Evolutionary conservation across 371 early-diverging fungal genomes (phyloP).

Genomic region (Mortierella sp.): DNA sequence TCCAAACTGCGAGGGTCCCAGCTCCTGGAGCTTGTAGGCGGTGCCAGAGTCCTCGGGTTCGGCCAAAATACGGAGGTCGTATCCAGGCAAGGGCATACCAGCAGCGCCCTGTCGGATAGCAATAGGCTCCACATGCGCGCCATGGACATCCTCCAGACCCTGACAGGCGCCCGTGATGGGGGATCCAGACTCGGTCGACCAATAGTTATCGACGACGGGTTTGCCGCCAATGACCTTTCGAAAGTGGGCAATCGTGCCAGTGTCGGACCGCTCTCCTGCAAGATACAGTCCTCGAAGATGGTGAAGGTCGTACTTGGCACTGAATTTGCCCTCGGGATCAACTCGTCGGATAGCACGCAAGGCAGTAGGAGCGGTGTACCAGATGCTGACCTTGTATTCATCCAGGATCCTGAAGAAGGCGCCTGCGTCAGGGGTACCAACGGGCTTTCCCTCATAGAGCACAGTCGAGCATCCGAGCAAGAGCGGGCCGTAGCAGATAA

Average conservation of each 20-base stretch:
- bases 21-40: conserved; percentile 47
- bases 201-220: conserved; percentile 88
- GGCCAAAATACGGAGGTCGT: conserved; percentile 73
- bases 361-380: conserved; percentile 96
- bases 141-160: conserved; percentile 62
- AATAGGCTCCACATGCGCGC: conserved; percentile 43
- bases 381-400: conserved; percentile 82
- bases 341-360: conserved; percentile 88
- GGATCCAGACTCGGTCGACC: conserved; percentile 95
- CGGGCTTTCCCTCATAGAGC: conserved; percentile 92
- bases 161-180: conserved; percentile 83
- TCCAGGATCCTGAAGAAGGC: conserved; percentile 85
- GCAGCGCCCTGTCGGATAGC: conserved; percentile 56
- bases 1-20: conserved; percentile 72
- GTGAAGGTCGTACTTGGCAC: conserved; percentile 71
- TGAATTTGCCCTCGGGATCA: conserved; percentile 74
- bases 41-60: conserved; percentile 45
- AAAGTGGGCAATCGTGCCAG: conserved; percentile 82
- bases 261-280: conserved; percentile 94
- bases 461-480: conserved; percentile 88
- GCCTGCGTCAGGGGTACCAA: conserved; percentile 85
- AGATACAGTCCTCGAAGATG: conserved; percentile 82
- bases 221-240: conserved; percentile 68
- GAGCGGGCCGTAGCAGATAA: conserved; percentile 93
- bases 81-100: conserved; percentile 80